Conservation (phyloP, 1,284 basidiomycete genomes). For the Fomitiporia mediterranea region DNA sequence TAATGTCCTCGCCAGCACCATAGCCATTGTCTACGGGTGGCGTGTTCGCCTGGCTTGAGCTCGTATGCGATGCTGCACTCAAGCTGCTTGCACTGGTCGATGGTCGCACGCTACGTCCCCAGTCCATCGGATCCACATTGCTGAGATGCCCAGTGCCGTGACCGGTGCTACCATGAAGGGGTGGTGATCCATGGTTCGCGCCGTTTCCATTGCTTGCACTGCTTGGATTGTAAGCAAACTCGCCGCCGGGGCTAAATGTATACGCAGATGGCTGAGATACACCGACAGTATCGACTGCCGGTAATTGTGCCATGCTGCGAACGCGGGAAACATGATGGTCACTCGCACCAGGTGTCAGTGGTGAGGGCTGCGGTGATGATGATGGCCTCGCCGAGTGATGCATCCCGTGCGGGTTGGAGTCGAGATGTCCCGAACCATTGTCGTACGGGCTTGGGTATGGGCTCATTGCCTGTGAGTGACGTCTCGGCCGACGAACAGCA, state of each 20-base stretch:
- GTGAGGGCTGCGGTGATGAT: conserved; percentile 61
- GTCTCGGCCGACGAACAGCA: conserved; percentile 52
- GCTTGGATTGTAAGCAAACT: conserved; percentile 71
- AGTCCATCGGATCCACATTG: conserved; percentile 40
- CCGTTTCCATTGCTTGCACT: conserved; percentile 23
- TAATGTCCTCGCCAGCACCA: conserved; percentile 56
- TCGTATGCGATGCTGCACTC: conserved; percentile 64
- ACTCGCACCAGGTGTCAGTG: not conserved
- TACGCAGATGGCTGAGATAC: conserved; percentile 35
- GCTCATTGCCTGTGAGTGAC: conserved; percentile 78
- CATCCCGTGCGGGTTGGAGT: conserved; percentile 18
- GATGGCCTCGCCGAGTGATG: conserved; percentile 45
- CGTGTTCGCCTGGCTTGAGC: conserved; percentile 73
- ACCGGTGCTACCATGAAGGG: conserved; percentile 22
- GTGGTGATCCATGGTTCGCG: conserved; percentile 17
- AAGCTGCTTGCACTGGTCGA: conserved; percentile 71
- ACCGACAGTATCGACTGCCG: conserved; percentile 47
- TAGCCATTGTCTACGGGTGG: conserved; percentile 58
- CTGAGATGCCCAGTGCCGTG: conserved; percentile 37
- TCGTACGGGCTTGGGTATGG: conserved; percentile 79
- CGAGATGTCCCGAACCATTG: conserved; percentile 42
- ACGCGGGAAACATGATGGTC: conserved; percentile 35
- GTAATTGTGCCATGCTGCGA: conserved; percentile 73
- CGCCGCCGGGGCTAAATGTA: conserved; percentile 59
- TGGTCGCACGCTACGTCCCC: conserved; percentile 45